Percentiles rank a stretch among this genome's conserved stretches.
Evolutionary conservation across 257 asterid genomes (phyloP).

Genomic region (Ilex aquifolium): DNA sequence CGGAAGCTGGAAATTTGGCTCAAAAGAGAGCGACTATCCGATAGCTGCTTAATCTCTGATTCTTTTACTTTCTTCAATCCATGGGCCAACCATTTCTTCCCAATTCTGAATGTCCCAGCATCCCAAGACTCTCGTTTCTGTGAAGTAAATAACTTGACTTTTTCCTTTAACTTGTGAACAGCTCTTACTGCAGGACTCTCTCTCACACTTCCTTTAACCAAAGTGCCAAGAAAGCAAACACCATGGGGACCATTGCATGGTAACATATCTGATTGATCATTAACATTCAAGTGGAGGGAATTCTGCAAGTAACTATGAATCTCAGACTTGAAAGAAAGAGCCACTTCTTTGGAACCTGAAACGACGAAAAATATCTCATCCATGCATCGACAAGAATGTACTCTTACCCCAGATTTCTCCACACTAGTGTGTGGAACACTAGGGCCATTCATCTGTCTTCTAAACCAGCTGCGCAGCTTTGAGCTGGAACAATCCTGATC

Average conservation of each 20-base stretch:
- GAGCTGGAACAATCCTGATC: constrained; percentile 43
- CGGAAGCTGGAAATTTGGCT: constrained; percentile 54
- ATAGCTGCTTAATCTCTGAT: constrained; percentile 76
- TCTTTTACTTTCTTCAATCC: constrained; percentile 92
- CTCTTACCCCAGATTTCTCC: constrained; percentile 39
- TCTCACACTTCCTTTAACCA: constrained; percentile 46
- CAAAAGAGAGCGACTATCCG: constrained; percentile 49
- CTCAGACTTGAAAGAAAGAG: constrained; percentile 54
- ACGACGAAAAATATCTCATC: constrained; percentile 77
- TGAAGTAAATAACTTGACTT: constrained; percentile 51
- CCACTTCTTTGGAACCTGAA: constrained; percentile 70
- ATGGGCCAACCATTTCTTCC: constrained; percentile 82
- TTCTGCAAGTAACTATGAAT: constrained; percentile 47
- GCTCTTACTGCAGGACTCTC: constrained; percentile 63
- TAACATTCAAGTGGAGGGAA: constrained; percentile 53
- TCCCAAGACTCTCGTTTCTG: constrained; percentile 85
- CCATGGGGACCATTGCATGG: constrained; percentile 47
- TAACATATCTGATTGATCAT: constrained; percentile 35
- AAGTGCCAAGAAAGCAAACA: constrained; percentile 68
- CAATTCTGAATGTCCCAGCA: constrained; percentile 60
- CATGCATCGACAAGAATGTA: constrained; percentile 85
- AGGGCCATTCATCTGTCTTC: constrained; percentile 63
- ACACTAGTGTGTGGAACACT: constrained; percentile 13
- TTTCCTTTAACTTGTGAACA: constrained; percentile 84
- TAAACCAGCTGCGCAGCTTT: constrained; percentile 81